These are phyloP conservation scores for Pogostemon cablin DNA, from an alignment of 257 asterid species.

Conservation along the genomic window DNA sequence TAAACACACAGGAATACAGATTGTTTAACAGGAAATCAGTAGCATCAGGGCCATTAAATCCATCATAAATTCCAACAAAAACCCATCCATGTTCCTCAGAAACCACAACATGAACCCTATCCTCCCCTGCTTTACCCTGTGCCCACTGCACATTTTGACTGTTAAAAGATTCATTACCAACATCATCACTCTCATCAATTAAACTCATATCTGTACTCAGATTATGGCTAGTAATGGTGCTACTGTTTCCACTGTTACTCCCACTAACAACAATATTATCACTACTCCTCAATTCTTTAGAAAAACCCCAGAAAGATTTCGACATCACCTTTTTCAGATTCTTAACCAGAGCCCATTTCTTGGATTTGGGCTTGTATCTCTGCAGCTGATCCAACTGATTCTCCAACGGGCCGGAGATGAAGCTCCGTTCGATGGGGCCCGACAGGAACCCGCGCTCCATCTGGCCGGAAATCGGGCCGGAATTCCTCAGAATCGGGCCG, in stretches of 20 bases:
- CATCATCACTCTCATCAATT: slow-evolving; percentile 69
- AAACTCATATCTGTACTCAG: slow-evolving; percentile 72
- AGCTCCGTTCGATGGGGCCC: slow-evolving; percentile 92
- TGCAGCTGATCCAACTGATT: slow-evolving; percentile 70
- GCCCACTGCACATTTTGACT: slow-evolving; percentile 96
- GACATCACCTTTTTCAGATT: slow-evolving; percentile 55
- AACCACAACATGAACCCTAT: slow-evolving; percentile 80
- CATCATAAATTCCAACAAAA: slow-evolving; percentile 92
- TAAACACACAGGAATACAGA: slow-evolving; percentile 72
- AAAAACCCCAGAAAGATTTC: slow-evolving; percentile 54
- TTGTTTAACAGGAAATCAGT: slow-evolving; percentile 75
- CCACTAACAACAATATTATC: slow-evolving; percentile 41
- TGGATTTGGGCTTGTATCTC: slow-evolving; percentile 70
- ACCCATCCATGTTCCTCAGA: slow-evolving; percentile 93
- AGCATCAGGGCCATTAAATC: slow-evolving; percentile 96
- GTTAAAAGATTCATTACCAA: slow-evolving; percentile 61
- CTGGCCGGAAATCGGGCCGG: slow-evolving; percentile 65
- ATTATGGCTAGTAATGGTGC: slow-evolving; percentile 52
- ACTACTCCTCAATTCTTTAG: slow-evolving; percentile 45
- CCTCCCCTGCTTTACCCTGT: slow-evolving; percentile 97
- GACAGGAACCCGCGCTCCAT: slow-evolving; percentile 83
- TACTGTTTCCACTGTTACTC: slow-evolving; percentile 48
- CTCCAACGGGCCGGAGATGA: slow-evolving; percentile 90
- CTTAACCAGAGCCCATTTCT: slow-evolving; percentile 59
- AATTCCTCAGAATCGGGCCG: slow-evolving; percentile 68